Conservation (phyloP, 148 eudicot species). For the Linanthus parryae region DNA sequence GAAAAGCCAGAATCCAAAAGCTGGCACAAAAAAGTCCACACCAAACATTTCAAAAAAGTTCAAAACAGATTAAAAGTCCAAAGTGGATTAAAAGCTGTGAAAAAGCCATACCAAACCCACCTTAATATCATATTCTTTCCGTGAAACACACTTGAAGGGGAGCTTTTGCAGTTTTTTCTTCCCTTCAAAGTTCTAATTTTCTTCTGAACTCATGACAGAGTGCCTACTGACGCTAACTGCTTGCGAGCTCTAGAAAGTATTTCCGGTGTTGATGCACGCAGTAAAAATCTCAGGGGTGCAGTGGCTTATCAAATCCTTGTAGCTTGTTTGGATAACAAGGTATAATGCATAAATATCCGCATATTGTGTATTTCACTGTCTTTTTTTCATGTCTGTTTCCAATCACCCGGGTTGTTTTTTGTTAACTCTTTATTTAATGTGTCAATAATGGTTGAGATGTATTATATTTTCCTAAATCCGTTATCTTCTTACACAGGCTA, state of each 20-base stretch:
- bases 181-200: background rate
- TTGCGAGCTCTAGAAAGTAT: constrained; percentile 65
- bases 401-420: too few relatives aligned
- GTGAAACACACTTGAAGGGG: background rate
- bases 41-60: too few relatives aligned
- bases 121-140: too few relatives aligned
- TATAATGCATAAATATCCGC: too few relatives aligned
- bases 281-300: constrained; percentile 62
- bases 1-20: too few relatives aligned
- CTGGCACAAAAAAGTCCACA: too few relatives aligned
- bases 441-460: background rate
- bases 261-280: constrained; percentile 50
- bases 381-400: too few relatives aligned
- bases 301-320: constrained; percentile 55
- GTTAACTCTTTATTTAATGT: too few relatives aligned
- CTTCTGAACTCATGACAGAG: constrained; percentile 32
- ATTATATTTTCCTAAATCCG: background rate
- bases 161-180: background rate
- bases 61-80: too few relatives aligned
- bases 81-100: too few relatives aligned
- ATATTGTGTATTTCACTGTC: too few relatives aligned
- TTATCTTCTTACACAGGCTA: constrained; percentile 28
- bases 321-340: constrained; percentile 59
- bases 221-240: constrained; percentile 66
- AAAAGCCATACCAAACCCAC: too few relatives aligned